Evolutionary conservation across 305 asterid genomes (phyloP), one percentile per base, ranked within the genome.

Genomic region (Solanum hybrid): DNA sequence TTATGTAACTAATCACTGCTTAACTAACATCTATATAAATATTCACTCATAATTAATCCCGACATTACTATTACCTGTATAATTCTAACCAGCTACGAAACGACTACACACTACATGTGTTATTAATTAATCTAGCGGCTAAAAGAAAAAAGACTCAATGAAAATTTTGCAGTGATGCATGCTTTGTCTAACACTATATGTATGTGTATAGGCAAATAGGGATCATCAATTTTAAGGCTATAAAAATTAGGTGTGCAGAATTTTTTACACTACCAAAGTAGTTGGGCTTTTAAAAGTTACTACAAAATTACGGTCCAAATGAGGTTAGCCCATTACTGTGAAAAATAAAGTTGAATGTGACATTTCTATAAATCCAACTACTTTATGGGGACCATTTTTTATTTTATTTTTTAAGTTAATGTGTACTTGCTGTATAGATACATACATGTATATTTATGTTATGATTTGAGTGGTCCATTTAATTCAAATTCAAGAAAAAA

Each of bases 281-380:
- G 88, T 51, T 84, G 77, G 88, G 88, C 76, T 51, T 84, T 36
- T 84, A 12, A 51, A 84, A 84, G 76, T 84, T 84, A 61, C 72
- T 61, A 61, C 72, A 7, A 22, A 1, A 22, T 61, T 61, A 51
- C 88, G 76, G 88, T 84, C 73, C 75, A n/a, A 84, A 84, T 84
- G 29, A 10, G 88, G 37, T 39, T 79, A 91, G 92, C 91, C 92
- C 92, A 88, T 88, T 70, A 57, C 92, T 88, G 85, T 70, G 34
- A 77, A 39, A 84, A 51, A 83, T 10, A 79, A 79, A 34, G 83
- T 33, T 91, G 92, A 89, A 22, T 26, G 90, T 57, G 86, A 89
- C 92, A 72, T 26, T 90, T 36, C 51, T n/a, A 75, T 29, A 79
- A 31, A 76, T 45, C 61, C 93, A 92, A 89, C 92, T 68, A 86